These are phyloP conservation scores for Termitomyces heimii DNA, from an alignment of 768 basidiomycete species.

Conservation along the genomic window DNA sequence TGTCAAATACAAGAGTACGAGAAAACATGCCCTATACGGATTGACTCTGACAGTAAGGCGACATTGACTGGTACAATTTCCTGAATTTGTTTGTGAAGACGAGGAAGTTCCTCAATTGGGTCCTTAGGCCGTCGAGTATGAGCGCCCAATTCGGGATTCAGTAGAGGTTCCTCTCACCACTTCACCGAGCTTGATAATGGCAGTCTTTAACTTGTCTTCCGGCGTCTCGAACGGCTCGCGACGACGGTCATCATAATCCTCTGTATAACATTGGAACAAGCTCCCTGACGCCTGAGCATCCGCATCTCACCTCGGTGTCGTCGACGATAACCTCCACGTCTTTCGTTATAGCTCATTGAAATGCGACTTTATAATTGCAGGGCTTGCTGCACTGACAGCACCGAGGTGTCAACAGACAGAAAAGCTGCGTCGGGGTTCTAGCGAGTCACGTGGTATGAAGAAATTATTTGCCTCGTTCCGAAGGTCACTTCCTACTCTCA, in stretches of 20 bases:
- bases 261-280: constrained; percentile 28
- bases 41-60: constrained; percentile 63
- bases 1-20: neutral
- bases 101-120: constrained; percentile 60
- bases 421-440: neutral
- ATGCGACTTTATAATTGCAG: constrained; percentile 15
- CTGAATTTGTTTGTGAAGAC: constrained; percentile 59
- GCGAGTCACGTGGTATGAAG: neutral
- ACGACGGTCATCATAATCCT: constrained; percentile 66
- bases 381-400: neutral
- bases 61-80: constrained; percentile 54
- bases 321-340: constrained; percentile 44
- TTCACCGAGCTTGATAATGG: constrained; percentile 74
- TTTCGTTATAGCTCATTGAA: constrained; percentile 51
- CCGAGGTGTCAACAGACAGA: neutral
- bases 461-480: neutral
- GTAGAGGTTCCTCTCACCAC: constrained; percentile 47
- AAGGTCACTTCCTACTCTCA: neutral
- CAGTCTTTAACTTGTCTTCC: constrained; percentile 61
- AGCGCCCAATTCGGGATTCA: neutral
- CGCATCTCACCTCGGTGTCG: constrained; percentile 49
- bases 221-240: constrained; percentile 63
- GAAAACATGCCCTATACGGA: constrained; percentile 59
- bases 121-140: constrained; percentile 39
- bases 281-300: constrained; percentile 11